These are phyloP conservation scores for Skeletonema marinoi DNA, from an alignment of 108 stramenopile genomes.

Conservation along the genomic window DNA sequence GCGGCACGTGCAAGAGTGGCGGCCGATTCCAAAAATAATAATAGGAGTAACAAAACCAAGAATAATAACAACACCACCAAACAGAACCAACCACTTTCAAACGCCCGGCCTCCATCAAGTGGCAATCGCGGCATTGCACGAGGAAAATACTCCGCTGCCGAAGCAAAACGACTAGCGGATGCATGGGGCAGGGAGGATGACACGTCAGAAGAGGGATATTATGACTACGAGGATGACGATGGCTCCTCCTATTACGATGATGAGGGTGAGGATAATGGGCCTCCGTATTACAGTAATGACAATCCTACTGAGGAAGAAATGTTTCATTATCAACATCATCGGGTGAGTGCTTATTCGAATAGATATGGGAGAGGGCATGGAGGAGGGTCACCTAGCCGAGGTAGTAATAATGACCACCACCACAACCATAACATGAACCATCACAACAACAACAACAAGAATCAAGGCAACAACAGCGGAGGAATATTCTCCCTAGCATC, in stretches of 20 bases:
- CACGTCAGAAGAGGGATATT: constrained; percentile 8
- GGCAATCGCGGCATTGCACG: constrained; percentile 32
- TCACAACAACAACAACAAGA: neutral
- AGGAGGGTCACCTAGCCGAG: neutral
- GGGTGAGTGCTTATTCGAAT: constrained; percentile 11
- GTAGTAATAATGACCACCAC: neutral
- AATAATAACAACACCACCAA: neutral
- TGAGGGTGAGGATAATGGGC: constrained; percentile 1
- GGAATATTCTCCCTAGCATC: constrained; percentile 36
- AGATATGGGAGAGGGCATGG: constrained; percentile 1
- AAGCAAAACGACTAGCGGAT: constrained; percentile 21
- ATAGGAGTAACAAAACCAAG: neutral
- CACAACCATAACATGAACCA: neutral
- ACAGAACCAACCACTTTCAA: neutral
- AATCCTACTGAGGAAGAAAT: neutral
- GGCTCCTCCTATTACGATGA: neutral
- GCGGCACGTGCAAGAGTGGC: constrained; percentile 28
- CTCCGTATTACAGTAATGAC: neutral
- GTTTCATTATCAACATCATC: constrained; percentile 14
- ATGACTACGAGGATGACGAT: constrained; percentile 6
- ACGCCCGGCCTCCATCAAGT: constrained; percentile 3
- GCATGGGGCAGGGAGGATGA: constrained; percentile 29
- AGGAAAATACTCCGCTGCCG: constrained; percentile 28
- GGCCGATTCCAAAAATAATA: constrained; percentile 11
- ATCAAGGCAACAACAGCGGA: neutral